phyloP scores from a whole-genome alignment of 306 rosid genomes.

The Macrotyloma uniflorum region DNA sequence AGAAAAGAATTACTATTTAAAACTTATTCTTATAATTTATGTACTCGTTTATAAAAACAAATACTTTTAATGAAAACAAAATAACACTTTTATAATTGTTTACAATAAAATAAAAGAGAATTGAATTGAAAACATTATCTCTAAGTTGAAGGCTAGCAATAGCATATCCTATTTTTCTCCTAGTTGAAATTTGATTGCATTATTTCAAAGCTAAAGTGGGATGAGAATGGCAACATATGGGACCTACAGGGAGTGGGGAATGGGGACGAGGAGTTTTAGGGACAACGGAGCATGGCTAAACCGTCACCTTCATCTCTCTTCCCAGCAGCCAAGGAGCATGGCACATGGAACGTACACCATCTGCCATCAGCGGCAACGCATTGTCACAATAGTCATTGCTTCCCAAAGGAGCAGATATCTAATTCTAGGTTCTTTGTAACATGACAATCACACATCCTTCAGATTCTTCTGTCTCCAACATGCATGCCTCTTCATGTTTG shows the following conservation, averaged over 20 bases:
- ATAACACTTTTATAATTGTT: background rate
- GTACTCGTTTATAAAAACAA: background rate
- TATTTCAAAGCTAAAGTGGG: background rate
- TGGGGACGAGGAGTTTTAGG: conserved; percentile 42
- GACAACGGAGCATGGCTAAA: conserved; percentile 78
- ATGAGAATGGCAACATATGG: conserved; percentile 38
- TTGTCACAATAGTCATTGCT: conserved; percentile 37
- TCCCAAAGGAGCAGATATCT: conserved; percentile 27
- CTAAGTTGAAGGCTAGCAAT: background rate
- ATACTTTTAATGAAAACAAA: background rate
- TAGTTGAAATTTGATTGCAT: conserved; percentile 3
- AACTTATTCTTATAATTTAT: background rate
- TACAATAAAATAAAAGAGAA: background rate
- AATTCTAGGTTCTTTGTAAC: conserved; percentile 28
- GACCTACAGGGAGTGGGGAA: conserved; percentile 49
- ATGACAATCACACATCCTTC: conserved; percentile 9
- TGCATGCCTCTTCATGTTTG: background rate
- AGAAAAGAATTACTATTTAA: background rate
- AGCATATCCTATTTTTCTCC: background rate
- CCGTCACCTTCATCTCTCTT: conserved; percentile 47
- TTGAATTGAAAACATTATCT: background rate
- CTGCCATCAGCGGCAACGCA: conserved; percentile 35
- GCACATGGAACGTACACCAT: conserved; percentile 54
- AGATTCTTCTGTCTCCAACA: conserved; percentile 27
- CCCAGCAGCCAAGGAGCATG: conserved; percentile 50